A percentile compares a stretch with the other conserved stretches of the same genome.
These are phyloP conservation scores for Parmelia sp. DNA, from an alignment of 495 filamentous ascomycete genomes.

Conservation along the genomic window DNA sequence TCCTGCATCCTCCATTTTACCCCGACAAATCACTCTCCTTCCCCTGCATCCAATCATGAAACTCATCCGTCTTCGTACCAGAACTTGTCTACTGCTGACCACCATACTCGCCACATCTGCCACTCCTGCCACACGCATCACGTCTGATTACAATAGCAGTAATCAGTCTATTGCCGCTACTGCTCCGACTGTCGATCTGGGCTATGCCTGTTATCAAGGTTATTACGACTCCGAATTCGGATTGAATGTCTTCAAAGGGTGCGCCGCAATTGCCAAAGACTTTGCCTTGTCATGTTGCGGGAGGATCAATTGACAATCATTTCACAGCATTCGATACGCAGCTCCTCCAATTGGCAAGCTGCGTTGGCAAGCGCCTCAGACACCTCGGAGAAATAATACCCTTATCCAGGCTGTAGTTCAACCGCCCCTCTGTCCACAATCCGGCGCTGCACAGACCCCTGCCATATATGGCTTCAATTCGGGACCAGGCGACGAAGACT, in stretches of 20 bases:
- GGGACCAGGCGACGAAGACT: slow-evolving; percentile 35
- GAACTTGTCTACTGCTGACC: not conserved
- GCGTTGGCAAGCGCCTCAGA: slow-evolving; percentile 34
- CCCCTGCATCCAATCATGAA: not conserved
- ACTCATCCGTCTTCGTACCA: not conserved
- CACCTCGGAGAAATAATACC: not conserved
- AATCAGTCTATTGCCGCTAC: not conserved
- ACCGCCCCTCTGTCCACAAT: slow-evolving; percentile 15
- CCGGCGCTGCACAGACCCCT: slow-evolving; percentile 1
- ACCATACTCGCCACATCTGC: not conserved
- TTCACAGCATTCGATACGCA: slow-evolving; percentile 36
- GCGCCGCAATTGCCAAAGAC: not conserved
- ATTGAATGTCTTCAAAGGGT: slow-evolving; percentile 31
- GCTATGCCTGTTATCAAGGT: slow-evolving; percentile 27
- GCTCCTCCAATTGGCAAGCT: slow-evolving; percentile 30
- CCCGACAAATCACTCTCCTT: not conserved
- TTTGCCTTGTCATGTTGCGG: no score
- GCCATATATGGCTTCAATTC: slow-evolving; percentile 7
- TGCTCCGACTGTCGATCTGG: slow-evolving; percentile 23
- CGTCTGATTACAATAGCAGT: no score
- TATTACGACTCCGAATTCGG: slow-evolving; percentile 21
- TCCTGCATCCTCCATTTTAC: not conserved
- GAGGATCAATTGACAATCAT: not conserved
- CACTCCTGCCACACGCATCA: not conserved
- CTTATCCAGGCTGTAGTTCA: slow-evolving; percentile 8